A percentile compares a stretch with the other conserved stretches of the same genome.
Conservation (phyloP, 805 yeast species). For the Kurtzmaniella fragi region DNA sequence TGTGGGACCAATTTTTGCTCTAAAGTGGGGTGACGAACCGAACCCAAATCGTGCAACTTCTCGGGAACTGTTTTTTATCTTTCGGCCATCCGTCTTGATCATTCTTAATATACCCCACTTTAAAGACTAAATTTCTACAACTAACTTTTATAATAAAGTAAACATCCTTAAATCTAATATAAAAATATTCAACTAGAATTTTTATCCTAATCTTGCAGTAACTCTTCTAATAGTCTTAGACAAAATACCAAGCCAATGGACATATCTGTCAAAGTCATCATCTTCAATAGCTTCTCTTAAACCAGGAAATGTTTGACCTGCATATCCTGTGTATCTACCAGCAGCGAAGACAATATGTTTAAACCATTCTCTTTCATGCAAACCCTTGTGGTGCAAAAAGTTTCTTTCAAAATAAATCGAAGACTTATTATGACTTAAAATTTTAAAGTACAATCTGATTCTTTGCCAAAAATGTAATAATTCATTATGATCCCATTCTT, state of each 20-base stretch:
- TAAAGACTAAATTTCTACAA: too few species aligned
- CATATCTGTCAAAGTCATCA: constrained; percentile 38
- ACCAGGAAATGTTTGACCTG: constrained; percentile 55
- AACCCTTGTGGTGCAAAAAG: constrained; percentile 44
- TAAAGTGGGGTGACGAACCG: too few species aligned
- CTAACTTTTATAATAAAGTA: neutral
- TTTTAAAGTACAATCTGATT: constrained; percentile 24
- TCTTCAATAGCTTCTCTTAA: constrained; percentile 50
- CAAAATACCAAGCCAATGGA: constrained; percentile 41
- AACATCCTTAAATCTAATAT: neutral
- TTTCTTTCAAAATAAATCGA: constrained; percentile 47
- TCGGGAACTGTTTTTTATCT: too few species aligned
- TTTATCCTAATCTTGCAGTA: constrained; percentile 6
- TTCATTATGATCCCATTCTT: constrained; percentile 24
- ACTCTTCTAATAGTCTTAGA: constrained; percentile 31
- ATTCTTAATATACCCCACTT: too few species aligned
- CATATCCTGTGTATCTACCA: constrained; percentile 44
- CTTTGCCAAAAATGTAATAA: constrained; percentile 31
- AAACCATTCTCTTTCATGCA: constrained; percentile 52
- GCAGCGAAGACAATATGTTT: constrained; percentile 63
- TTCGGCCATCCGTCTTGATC: too few species aligned
- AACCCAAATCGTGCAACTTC: too few species aligned
- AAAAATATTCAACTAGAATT: neutral
- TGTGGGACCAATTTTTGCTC: too few species aligned
- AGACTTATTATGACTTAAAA: constrained; percentile 30